Conservation (phyloP, 2,329 filamentous ascomycete species). For the Passalora sequoiae region DNA sequence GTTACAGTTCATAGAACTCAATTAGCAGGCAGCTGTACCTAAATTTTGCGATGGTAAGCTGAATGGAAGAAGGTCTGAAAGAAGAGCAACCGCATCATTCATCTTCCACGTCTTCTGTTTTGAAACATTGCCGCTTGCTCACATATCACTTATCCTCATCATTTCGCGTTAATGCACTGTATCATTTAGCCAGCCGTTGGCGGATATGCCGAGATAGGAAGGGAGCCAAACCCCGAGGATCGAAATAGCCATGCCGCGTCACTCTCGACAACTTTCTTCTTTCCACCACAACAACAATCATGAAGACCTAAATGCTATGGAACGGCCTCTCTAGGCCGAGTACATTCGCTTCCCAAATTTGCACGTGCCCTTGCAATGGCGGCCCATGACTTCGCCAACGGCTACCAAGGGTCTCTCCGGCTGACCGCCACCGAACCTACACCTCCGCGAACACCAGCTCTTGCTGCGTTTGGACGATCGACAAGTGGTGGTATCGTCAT, state of each 20-base stretch:
- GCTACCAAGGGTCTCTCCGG: constrained; percentile 15
- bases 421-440: constrained; percentile 9
- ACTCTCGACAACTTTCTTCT: constrained; percentile 1
- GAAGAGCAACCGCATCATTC: neutral
- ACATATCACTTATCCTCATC: neutral
- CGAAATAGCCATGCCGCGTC: constrained; percentile 4
- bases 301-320: too few relatives aligned
- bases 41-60: constrained; percentile 1
- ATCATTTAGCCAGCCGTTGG: neutral
- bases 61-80: neutral
- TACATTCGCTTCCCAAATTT: neutral
- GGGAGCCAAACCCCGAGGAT: neutral
- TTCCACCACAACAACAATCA: neutral
- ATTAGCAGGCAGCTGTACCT: too few relatives aligned
- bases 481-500: constrained; percentile 62
- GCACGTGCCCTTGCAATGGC: constrained; percentile 6
- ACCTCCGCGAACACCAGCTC: constrained; percentile 17
- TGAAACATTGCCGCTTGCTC: neutral
- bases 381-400: constrained; percentile 17
- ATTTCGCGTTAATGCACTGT: neutral
- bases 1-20: too few relatives aligned
- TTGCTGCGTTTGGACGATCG: constrained; percentile 16
- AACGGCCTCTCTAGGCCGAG: neutral
- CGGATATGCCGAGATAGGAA: constrained; percentile 2
- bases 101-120: neutral